Conservation (phyloP, 2,329 filamentous ascomycete species). For the Sarocladiaceae sp. region DNA sequence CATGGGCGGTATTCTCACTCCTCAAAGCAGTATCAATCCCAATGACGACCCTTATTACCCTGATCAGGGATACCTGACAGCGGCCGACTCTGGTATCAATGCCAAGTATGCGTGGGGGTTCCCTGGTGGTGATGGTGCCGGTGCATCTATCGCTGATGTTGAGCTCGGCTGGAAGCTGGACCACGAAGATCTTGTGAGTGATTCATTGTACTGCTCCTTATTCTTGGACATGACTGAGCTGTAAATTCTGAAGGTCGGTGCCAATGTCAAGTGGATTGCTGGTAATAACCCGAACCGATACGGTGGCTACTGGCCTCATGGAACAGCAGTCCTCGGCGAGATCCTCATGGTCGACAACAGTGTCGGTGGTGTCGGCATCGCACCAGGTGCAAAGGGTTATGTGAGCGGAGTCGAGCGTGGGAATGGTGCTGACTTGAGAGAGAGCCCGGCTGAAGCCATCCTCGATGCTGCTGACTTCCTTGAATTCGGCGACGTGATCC, state of each 20-base stretch:
- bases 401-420: constrained; percentile 5
- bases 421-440: background rate
- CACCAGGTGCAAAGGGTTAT: constrained; percentile 7
- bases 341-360: constrained; percentile 12
- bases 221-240: background rate
- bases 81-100: constrained; percentile 5
- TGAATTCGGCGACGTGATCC: constrained; percentile 8
- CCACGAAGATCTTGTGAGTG: constrained; percentile 9
- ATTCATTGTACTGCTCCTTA: background rate
- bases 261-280: constrained; percentile 4
- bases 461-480: constrained; percentile 10
- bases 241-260: background rate
- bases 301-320: constrained; percentile 4
- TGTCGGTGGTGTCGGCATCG: constrained; percentile 9
- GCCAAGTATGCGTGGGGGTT: constrained; percentile 11
- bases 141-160: constrained; percentile 10
- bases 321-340: constrained; percentile 3
- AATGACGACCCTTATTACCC: constrained; percentile 3
- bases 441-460: constrained; percentile 9
- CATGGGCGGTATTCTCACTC: background rate
- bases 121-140: constrained; percentile 10
- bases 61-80: constrained; percentile 6
- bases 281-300: constrained; percentile 8
- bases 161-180: constrained; percentile 9
- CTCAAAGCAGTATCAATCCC: background rate